Evolutionary conservation across 2,329 filamentous ascomycete genomes (phyloP), one percentile per base, ranked within the genome.

Genomic region (Xylariaceae sp.): DNA sequence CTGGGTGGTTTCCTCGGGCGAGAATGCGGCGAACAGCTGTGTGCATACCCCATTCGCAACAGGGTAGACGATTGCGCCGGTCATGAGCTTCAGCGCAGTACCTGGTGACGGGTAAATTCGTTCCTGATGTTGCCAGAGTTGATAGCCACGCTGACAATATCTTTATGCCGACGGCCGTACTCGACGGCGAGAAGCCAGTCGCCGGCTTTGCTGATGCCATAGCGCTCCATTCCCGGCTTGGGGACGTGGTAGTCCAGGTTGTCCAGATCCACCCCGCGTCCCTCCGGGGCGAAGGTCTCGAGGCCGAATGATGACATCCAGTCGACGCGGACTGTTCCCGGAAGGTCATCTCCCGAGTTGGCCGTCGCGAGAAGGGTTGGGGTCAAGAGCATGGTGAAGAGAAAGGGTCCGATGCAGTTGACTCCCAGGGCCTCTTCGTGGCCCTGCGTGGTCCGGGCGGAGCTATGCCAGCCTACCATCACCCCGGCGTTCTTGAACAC

Each of bases 401-500:
- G 29, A 16, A 23, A 31, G 8, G 38, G 21, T 5, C 19, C 35
- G 22, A 40, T n/a, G 32, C 29, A 33, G 35, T 40, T 40, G 11
- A 37, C 31, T 8, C 38, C 38, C 17, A 40, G 18, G 5, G 23
- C 27, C 5, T 29, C 8, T 17, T 37, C 35, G 14, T 37, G 19
- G 31, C 38, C 38, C 17, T 40, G 38, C 10, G 19, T 23, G 8
- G 38, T 40, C 19, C 26, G 24, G 15, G 14, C 18, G 7, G 14
- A 11, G 5, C 19, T 14, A 10, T 29, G 24, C 11, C 9, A 23
- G 2, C 17, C 17, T 11, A 5, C 18, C 29, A 35, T 29, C 5
- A 36, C 25, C 2, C 38, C 38, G 3, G 38, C 35, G 12, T 40
- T 40, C 19, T 40, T 40, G 34, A 40, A 40, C 3, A 40, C 18